Evolutionary conservation across 371 early-diverging fungal genomes (phyloP).

Genomic region (Syncephalastrum contaminatum): DNA sequence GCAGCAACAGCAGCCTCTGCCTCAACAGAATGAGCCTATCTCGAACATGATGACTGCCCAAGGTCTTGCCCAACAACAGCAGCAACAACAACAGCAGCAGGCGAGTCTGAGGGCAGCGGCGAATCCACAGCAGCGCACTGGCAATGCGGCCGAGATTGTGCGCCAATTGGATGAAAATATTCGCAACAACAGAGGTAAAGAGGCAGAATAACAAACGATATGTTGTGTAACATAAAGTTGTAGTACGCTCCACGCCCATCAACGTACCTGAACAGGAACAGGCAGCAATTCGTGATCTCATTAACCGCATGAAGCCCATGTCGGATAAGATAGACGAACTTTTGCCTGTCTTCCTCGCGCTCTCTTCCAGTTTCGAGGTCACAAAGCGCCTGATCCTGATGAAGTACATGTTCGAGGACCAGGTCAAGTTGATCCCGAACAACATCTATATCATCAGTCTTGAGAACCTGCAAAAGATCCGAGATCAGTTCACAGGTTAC

Average conservation of each 20-base stretch:
- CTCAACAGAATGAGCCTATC: conserved; percentile 8
- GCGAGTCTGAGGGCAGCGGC: neutral
- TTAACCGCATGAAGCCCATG: conserved; percentile 46
- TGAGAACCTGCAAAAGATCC: conserved; percentile 45
- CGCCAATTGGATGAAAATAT: conserved; percentile 46
- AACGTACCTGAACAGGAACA: conserved; percentile 48
- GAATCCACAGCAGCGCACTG: conserved; percentile 19
- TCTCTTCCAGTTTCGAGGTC: conserved; percentile 45
- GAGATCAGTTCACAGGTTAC: conserved; percentile 51
- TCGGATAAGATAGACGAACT: conserved; percentile 40
- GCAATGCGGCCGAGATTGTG: conserved; percentile 36
- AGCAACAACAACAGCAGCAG: conserved; percentile 18
- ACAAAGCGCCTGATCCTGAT: conserved; percentile 51
- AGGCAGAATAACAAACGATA: neutral
- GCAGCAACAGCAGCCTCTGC: conserved; percentile 13
- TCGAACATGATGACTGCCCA: neutral
- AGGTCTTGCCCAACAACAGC: conserved; percentile 12
- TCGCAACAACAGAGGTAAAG: conserved; percentile 41
- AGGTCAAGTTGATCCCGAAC: conserved; percentile 44
- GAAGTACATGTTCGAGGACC: conserved; percentile 65
- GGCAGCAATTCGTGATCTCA: conserved; percentile 40
- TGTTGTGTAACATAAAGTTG: neutral
- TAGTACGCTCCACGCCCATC: no score
- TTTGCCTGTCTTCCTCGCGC: conserved; percentile 40
- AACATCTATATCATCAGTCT: conserved; percentile 46